Conservation (phyloP, 2,329 filamentous ascomycete genomes). For the Colletotrichum tamarilloi region DNA sequence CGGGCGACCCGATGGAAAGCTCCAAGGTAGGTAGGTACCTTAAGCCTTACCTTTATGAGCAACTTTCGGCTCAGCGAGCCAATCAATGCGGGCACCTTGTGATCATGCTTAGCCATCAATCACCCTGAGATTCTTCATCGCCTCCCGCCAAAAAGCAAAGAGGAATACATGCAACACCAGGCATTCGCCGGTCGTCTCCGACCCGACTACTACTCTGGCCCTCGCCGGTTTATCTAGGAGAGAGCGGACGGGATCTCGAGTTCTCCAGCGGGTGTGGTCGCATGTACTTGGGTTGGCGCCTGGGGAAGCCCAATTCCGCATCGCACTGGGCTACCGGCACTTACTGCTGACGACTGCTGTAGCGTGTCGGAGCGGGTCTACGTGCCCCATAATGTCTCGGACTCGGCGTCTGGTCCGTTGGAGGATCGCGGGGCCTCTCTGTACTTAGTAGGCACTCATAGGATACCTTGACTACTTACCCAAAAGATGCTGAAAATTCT, state of each 20-base stretch:
- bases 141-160: not conserved
- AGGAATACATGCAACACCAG: conserved; percentile 26
- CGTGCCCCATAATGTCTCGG: not conserved
- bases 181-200: conserved; percentile 33
- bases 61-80: not conserved
- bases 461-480: not conserved
- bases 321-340: not conserved
- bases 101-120: not conserved
- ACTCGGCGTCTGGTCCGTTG: not conserved
- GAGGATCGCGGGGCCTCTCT: not conserved
- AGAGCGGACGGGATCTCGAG: conserved; percentile 36
- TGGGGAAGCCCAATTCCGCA: not conserved
- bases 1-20: not conserved
- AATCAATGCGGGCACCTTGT: not conserved
- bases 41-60: not conserved
- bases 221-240: conserved; percentile 33
- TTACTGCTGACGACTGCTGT: not conserved
- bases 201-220: conserved; percentile 35
- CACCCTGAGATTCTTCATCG: not conserved
- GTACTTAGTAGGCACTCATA: not conserved
- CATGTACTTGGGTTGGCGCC: not conserved
- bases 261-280: conserved; percentile 35
- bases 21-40: too few species aligned
- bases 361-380: not conserved
- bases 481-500: not conserved